These are phyloP conservation scores for Didymella keratinophila DNA, from an alignment of 2,329 filamentous ascomycete genomes.

Conservation along the genomic window DNA sequence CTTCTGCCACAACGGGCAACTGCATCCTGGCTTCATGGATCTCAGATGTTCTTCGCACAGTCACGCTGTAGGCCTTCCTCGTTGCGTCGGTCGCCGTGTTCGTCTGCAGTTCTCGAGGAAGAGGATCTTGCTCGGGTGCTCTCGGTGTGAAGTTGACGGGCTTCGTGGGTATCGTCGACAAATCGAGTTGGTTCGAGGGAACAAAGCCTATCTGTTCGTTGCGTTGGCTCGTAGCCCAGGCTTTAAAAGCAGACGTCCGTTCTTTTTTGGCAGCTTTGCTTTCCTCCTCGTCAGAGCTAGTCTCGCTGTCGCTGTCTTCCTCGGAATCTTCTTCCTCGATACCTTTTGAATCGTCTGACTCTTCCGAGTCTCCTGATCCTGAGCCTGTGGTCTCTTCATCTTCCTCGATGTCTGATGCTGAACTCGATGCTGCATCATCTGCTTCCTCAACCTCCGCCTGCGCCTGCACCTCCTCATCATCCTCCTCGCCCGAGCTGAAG, in stretches of 20 bases:
- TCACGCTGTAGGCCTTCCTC: slow-evolving; percentile 79
- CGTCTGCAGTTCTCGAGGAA: slow-evolving; percentile 70
- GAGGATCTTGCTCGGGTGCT: slow-evolving; percentile 72
- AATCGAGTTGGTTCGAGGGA: slow-evolving; percentile 54
- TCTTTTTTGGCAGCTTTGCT: slow-evolving; percentile 52
- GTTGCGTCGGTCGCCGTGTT: slow-evolving; percentile 63
- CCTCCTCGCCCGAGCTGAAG: slow-evolving; percentile 60
- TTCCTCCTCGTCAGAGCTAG: slow-evolving; percentile 45
- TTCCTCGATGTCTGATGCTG: slow-evolving; percentile 19
- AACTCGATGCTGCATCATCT: not conserved
- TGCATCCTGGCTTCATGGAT: slow-evolving; percentile 81
- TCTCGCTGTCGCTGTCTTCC: slow-evolving; percentile 44
- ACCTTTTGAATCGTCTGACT: slow-evolving; percentile 36
- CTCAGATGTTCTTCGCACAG: slow-evolving; percentile 72
- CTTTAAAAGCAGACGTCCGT: slow-evolving; percentile 79
- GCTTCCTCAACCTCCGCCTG: slow-evolving; percentile 15
- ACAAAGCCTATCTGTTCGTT: slow-evolving; percentile 81
- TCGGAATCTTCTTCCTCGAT: slow-evolving; percentile 50
- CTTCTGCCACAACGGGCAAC: slow-evolving; percentile 90
- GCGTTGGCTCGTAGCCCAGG: slow-evolving; percentile 86
- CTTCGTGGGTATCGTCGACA: slow-evolving; percentile 51
- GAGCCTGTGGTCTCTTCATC: slow-evolving; percentile 11
- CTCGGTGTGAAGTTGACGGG: slow-evolving; percentile 73
- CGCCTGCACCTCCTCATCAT: slow-evolving; percentile 42
- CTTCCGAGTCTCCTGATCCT: slow-evolving; percentile 23